Conservation (phyloP, 345 rosid genomes). For the Ailanthus altissimus region DNA sequence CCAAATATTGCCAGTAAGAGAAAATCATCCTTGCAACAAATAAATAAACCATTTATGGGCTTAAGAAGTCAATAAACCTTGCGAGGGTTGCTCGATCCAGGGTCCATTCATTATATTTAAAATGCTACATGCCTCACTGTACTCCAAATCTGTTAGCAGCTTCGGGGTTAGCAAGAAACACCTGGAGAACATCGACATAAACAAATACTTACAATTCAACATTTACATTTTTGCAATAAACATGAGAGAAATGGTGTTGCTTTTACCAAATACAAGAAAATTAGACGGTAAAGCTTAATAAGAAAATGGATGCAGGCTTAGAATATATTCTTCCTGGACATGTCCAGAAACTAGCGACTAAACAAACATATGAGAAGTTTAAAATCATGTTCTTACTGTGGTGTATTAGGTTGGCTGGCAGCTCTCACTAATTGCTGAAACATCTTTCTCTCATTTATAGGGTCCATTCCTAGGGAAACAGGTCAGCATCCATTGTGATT, state of each 20-base stretch:
- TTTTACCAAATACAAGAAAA: too few relatives aligned
- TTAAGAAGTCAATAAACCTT: slow-evolving; percentile 42
- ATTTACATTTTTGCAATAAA: background rate
- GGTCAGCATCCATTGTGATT: background rate
- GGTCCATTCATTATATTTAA: slow-evolving; percentile 95
- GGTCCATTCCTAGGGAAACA: slow-evolving; percentile 80
- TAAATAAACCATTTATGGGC: background rate
- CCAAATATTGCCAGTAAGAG: background rate
- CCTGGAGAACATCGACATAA: slow-evolving; percentile 37
- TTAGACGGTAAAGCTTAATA: too few relatives aligned
- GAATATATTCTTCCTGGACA: background rate
- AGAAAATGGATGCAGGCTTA: background rate
- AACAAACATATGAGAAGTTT: background rate
- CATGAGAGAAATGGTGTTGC: background rate
- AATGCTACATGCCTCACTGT: slow-evolving; percentile 89
- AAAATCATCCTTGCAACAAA: background rate
- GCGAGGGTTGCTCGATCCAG: slow-evolving; percentile 78
- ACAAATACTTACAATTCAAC: background rate
- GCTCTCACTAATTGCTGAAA: slow-evolving; percentile 96
- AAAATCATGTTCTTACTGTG: slow-evolving; percentile 59
- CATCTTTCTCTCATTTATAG: slow-evolving; percentile 94
- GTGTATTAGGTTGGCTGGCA: slow-evolving; percentile 90
- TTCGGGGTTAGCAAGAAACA: slow-evolving; percentile 92
- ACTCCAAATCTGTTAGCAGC: slow-evolving; percentile 82
- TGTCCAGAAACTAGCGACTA: background rate